Percentiles rank a stretch among this genome's conserved stretches.
Evolutionary conservation across 768 basidiomycete species (phyloP).

Genomic region (Rubroboletus satanas): DNA sequence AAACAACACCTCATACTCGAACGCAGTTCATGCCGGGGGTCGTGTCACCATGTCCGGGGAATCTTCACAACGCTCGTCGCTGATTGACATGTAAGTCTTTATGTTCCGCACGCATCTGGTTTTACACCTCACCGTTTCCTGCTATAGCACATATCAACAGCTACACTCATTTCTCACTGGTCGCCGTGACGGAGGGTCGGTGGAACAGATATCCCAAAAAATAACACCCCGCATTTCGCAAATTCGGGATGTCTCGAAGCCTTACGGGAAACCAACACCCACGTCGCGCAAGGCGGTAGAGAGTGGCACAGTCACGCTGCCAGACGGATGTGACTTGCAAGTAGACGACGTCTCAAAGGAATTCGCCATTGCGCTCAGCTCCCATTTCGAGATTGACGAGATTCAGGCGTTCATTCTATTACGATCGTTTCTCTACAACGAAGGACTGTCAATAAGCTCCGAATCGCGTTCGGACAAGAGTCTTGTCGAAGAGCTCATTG

Average conservation of each 20-base stretch:
- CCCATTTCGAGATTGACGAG: slow-evolving; percentile 72
- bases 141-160: slow-evolving; percentile 57
- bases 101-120: background rate
- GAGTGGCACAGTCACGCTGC: slow-evolving; percentile 62
- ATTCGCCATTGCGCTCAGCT: slow-evolving; percentile 67
- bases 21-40: background rate
- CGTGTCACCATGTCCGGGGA: slow-evolving; percentile 38
- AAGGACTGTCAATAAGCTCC: slow-evolving; percentile 56
- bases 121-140: background rate
- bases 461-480: slow-evolving; percentile 42
- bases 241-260: slow-evolving; percentile 53
- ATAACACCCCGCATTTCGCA: slow-evolving; percentile 54
- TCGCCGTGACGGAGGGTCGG: slow-evolving; percentile 52
- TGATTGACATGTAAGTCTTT: slow-evolving; percentile 59
- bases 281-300: slow-evolving; percentile 66
- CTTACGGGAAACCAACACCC: slow-evolving; percentile 67
- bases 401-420: slow-evolving; percentile 72
- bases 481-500: slow-evolving; percentile 39
- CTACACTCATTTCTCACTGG: slow-evolving; percentile 59
- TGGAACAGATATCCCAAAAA: slow-evolving; percentile 57
- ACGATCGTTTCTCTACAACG: slow-evolving; percentile 74
- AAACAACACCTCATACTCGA: slow-evolving; percentile 20
- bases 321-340: slow-evolving; percentile 57
- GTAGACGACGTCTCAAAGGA: slow-evolving; percentile 71
- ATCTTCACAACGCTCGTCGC: slow-evolving; percentile 58